Base-by-base conservation (phyloP, 345 rosid genomes). In the Pistacia vera region DNA sequence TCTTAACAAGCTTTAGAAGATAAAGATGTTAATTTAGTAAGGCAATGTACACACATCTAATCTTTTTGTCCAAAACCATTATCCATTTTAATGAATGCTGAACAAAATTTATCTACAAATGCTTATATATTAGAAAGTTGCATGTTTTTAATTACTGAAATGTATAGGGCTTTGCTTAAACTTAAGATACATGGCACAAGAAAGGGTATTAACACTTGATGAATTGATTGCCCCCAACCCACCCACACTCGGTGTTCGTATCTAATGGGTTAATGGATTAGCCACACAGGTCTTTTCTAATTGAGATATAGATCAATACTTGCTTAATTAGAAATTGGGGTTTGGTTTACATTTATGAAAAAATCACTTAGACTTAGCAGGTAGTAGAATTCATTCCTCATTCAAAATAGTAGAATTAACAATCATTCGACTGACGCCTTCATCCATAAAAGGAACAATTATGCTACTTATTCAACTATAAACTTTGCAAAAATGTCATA, bases 181-280 rank as follows among this genome's bases (percentile, higher is more conserved):
- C 35, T 11, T 17, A 46, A 17, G 66, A 72, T 72, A 46, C 66
- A 28, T n/a, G 20, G 25, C 25, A 22, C 25, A 58, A 30, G n/a
- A 25, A 71, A 22, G 54, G 48, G 66, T 71, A 0, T 41, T 4
- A 16, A 25, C 75, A 44, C 56, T 41, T 17, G 49, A 14, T 20
- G 30, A 48, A 61, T 55, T 46, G 48, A 72, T 52, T 72, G 68
- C 59, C 18, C 14, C 46, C 59, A 60, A 30, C 30, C 57, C 67
- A 72, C 67, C 75, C 49, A 18, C 58, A 11, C 25, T 5, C 41
- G 13, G 25, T 25, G 25, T 25, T 0, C 1, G 38, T 17, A 28
- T 72, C 48, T 14, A 11, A 16, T 72, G 75, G 30, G 30, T 54
- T 69, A 28, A 69, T 69, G 62, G 48, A 51, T 51, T 30, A 69